Evolutionary conservation across 768 basidiomycete species (phyloP).

Genomic region (Boletus sp.): DNA sequence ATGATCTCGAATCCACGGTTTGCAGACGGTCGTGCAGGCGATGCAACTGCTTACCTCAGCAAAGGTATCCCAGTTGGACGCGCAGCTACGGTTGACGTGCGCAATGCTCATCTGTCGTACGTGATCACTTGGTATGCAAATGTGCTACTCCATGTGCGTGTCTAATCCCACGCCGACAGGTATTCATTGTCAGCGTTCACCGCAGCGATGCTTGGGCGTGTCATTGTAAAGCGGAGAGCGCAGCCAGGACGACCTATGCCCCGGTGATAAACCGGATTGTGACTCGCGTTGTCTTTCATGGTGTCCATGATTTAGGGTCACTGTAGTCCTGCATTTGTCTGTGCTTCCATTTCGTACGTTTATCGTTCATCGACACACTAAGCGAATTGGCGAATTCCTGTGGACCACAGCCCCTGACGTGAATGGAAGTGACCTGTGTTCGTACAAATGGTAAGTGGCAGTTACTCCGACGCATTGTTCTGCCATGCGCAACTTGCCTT

Average conservation of each 20-base stretch:
- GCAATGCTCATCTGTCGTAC: slow-evolving; percentile 94
- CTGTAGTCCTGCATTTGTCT: slow-evolving; percentile 5
- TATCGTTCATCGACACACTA: not conserved
- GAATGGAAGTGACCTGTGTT: slow-evolving; percentile 4
- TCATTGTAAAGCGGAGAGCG: slow-evolving; percentile 54
- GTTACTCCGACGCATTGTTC: slow-evolving; percentile 7
- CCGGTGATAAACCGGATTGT: slow-evolving; percentile 33
- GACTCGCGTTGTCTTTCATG: not conserved
- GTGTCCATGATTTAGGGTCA: not conserved
- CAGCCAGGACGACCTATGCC: slow-evolving; percentile 54
- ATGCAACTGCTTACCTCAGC: slow-evolving; percentile 52
- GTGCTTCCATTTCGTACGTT: not conserved
- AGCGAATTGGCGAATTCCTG: not conserved
- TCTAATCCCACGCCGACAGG: slow-evolving; percentile 45
- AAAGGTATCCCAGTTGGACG: slow-evolving; percentile 87
- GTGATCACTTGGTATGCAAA: slow-evolving; percentile 83
- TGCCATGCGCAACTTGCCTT: slow-evolving; percentile 5
- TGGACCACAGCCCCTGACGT: not conserved
- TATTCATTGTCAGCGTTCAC: slow-evolving; percentile 87
- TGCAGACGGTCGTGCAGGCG: slow-evolving; percentile 81
- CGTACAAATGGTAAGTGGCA: slow-evolving; percentile 6
- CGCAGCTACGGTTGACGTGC: slow-evolving; percentile 74
- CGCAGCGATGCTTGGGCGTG: slow-evolving; percentile 71
- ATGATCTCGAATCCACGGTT: slow-evolving; percentile 4
- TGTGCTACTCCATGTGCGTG: not conserved